Base-by-base conservation (phyloP, 345 rosid genomes). In the Psidium guajava region DNA sequence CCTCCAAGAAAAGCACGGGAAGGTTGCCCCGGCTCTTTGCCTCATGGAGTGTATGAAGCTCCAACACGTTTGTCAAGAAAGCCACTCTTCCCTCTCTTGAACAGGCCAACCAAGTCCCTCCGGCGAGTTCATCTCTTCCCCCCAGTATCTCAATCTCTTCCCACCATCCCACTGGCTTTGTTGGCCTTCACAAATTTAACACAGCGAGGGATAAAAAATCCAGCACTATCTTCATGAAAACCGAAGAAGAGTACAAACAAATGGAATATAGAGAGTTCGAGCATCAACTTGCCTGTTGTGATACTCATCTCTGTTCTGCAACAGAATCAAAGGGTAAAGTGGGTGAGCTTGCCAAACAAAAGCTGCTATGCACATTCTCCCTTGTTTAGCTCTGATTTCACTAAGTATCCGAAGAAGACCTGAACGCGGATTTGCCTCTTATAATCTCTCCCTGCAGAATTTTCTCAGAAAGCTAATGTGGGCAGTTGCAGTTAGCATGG, bases 51-150 rank as follows among this genome's bases (percentile, higher is more conserved):
- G 87, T 53, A 44, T 94, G 93, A 83, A 91, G 91, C 92, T 94
- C 97, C 89, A 92, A 87, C 47, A 94, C 95, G 84, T 92, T 94
- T 55, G 95, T 92, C 21, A 94, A 91, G 54, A 94, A 89, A 81
- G 95, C 95, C 53, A 94, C 90, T 83, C 91, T 91, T 47, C 95
- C 97, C 61, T 84, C 83, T 58, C 88, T 90, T 22, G 97, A 93
- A 85, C 97, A 92, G 53, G 89, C 97, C 87, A 93, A 16, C 97
- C 97, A 94, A 82, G 97, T 94, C 61, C 97, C 97, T 80, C 94
- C 94, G 1, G 93, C 94, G 15, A 91, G 83, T 58, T 84, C 92
- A 84, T 94, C 95, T 82, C 92, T 88, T 49, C 95, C 95, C 50
- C 95, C 95, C 25, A 94, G 51, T 82, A 92, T 91, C 36, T 91